Evolutionary conservation across 1,284 basidiomycete genomes (phyloP).

Genomic region (Ganoderma lucidum): DNA sequence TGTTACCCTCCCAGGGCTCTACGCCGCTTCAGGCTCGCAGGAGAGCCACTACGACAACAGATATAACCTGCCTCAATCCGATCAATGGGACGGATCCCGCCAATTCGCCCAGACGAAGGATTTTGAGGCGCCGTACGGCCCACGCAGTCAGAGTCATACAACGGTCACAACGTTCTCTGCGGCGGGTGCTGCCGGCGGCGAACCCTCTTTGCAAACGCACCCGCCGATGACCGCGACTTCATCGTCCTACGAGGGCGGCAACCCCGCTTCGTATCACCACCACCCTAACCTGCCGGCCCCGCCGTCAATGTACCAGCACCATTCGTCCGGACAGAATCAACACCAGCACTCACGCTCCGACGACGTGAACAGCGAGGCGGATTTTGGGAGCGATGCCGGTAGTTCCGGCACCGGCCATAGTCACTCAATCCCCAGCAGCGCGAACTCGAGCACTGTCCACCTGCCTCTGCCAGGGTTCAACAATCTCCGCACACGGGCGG

Average conservation of each 20-base stretch:
- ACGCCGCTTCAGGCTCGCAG: conserved; percentile 21
- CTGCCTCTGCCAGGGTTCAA: conserved; percentile 36
- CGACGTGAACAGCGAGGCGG: conserved; percentile 33
- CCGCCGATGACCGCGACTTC: conserved; percentile 26
- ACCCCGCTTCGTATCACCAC: conserved; percentile 27
- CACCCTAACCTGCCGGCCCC: conserved; percentile 26
- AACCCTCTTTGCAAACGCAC: conserved; percentile 37
- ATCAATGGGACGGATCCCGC: conserved; percentile 29
- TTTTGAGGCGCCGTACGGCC: conserved; percentile 28
- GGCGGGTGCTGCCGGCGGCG: conserved; percentile 30
- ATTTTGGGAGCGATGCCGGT: conserved; percentile 37
- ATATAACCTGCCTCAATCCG: conserved; percentile 20
- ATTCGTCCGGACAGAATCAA: conserved; percentile 4
- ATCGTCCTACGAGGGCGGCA: conserved; percentile 19
- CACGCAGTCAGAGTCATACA: conserved; percentile 25
- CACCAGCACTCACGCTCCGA: conserved; percentile 35
- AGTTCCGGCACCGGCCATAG: conserved; percentile 30
- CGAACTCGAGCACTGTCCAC: conserved; percentile 38
- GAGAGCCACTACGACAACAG: conserved; percentile 24
- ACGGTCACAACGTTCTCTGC: conserved; percentile 22
- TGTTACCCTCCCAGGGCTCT: conserved; percentile 26
- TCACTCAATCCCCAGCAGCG: conserved; percentile 38
- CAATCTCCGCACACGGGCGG: conserved; percentile 28
- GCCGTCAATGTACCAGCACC: conserved; percentile 36
- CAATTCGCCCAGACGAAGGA: conserved; percentile 32